These are phyloP conservation scores for Coemansia sp. DNA, from an alignment of 192 early-diverging fungal genomes.

Conservation along the genomic window DNA sequence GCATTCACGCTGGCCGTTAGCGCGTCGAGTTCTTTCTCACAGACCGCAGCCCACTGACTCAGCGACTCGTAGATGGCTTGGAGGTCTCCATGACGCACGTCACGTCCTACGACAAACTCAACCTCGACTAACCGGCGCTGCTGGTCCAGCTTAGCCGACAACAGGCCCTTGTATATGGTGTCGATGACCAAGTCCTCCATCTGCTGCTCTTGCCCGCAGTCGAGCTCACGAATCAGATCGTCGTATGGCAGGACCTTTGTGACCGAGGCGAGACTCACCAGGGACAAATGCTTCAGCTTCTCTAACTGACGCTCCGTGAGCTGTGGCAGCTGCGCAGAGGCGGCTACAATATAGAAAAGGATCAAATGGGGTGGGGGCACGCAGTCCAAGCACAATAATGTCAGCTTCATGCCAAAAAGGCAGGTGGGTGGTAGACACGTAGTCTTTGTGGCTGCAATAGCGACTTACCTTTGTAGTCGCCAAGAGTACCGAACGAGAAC, in stretches of 20 bases:
- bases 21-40: conserved; percentile 21
- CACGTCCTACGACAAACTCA: conserved; percentile 43
- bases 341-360: not conserved
- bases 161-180: conserved; percentile 41
- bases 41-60: conserved; percentile 28
- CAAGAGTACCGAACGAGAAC: conserved; percentile 33
- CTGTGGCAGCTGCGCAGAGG: conserved; percentile 21
- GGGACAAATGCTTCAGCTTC: conserved; percentile 43
- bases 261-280: conserved; percentile 33
- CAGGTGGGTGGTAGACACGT: not conserved
- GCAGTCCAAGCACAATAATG: no score
- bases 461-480: conserved; percentile 32
- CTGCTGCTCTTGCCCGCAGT: conserved; percentile 32
- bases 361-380: not conserved
- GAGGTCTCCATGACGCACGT: conserved; percentile 35
- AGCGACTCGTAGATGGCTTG: conserved; percentile 27
- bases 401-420: not conserved
- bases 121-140: conserved; percentile 41
- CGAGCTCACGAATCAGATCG: conserved; percentile 28
- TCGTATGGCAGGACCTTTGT: conserved; percentile 34
- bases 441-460: not conserved
- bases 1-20: conserved; percentile 15
- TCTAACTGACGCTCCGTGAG: conserved; percentile 22
- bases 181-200: conserved; percentile 49
- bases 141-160: conserved; percentile 48